Evolutionary conservation across 208 protist species (phyloP), one percentile per base, ranked within the genome.

Genomic region (Lotmaria passim): DNA sequence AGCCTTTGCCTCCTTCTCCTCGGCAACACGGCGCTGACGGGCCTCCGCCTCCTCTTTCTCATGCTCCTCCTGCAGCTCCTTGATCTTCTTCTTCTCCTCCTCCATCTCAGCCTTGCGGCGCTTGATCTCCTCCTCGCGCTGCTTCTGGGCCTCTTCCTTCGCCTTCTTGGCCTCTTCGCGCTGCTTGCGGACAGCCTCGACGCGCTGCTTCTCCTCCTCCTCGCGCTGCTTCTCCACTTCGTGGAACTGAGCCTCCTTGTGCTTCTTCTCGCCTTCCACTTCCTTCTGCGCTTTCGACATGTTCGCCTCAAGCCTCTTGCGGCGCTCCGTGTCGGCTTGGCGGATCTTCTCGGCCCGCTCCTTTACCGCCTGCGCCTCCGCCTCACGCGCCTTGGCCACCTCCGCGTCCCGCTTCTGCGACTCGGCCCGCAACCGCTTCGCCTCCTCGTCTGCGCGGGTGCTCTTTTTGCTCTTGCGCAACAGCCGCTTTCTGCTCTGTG

Each of bases 41-140:
- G 59, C 66, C 43, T 78, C 73, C 39, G 77, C 73, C 50, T 68
- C 55, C 53, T 76, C 69, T 73, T 77, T 74, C 59, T 80, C 75
- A 26, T 65, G 61, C 38, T 76, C 58, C 58, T 85, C 69, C 70
- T 79, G 61, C 31, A 74, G 43, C 66, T 85, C 69, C 69, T 79
- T 78, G 43, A 75, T 59, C 43, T 57, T 56, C 71, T 75, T 44
- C 69, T 61, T 70, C 58, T 81, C 75, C 7, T 47, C 57, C 34
- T 81, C 75, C 17, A 69, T 10, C 24, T 47, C 63, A 19, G 70
- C 61, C 47, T 78, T 73, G 21, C 63, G 69, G 57, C 66, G 71
- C 77, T 82, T 82, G 48, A 78, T 73, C 62, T 82, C 71, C 61
- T 82, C 73, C 41, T 75, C 71, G 36, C 68, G 64, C 67, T 79